Evolutionary conservation across 331 rosid species (phyloP).

Genomic region (Quercus phellos): DNA sequence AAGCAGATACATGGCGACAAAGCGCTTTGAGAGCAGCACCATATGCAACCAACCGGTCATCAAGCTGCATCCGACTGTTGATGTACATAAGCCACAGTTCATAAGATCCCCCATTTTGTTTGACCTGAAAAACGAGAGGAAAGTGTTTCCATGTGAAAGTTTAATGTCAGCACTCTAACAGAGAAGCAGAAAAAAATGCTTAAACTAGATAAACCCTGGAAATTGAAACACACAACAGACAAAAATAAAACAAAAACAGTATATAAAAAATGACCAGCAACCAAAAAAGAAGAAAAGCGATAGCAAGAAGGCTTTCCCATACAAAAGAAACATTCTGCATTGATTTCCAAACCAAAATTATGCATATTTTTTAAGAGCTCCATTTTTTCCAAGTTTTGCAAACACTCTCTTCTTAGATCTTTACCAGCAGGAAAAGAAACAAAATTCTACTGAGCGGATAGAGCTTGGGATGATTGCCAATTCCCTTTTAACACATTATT

Average conservation of each 20-base stretch:
- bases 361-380: background rate
- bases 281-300: background rate
- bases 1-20: slow-evolving; percentile 44
- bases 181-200: slow-evolving; percentile 7
- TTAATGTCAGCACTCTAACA: slow-evolving; percentile 29
- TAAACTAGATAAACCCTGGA: background rate
- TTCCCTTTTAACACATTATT: slow-evolving; percentile 11
- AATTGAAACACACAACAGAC: slow-evolving; percentile 10
- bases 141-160: slow-evolving; percentile 43
- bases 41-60: slow-evolving; percentile 63
- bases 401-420: background rate
- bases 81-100: slow-evolving; percentile 91
- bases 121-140: slow-evolving; percentile 61
- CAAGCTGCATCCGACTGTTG: slow-evolving; percentile 65
- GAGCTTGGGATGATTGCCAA: background rate
- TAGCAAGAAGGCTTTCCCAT: slow-evolving; percentile 6
- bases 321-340: slow-evolving; percentile 8
- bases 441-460: background rate
- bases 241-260: background rate
- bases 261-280: background rate
- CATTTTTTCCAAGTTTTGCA: background rate
- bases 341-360: background rate
- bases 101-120: slow-evolving; percentile 63
- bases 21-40: slow-evolving; percentile 65
- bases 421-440: background rate